A percentile compares a stretch with the other conserved stretches of the same genome.
These are phyloP conservation scores for Lepidium campestre DNA, from an alignment of 441 rosid genomes.

Conservation along the genomic window DNA sequence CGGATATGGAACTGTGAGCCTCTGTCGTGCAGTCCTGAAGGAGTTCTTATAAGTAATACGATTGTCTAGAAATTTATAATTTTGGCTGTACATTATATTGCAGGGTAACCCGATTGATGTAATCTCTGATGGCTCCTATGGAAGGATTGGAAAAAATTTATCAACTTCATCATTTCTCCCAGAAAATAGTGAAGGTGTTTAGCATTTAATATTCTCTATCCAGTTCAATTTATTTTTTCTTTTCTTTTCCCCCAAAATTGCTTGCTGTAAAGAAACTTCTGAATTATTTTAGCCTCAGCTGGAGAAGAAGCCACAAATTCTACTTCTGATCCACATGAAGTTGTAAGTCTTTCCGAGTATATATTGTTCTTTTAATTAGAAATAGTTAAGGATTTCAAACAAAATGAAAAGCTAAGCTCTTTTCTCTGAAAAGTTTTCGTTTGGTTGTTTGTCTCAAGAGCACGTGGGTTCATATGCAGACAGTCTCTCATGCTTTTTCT, in stretches of 20 bases:
- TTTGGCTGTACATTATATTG: constrained; percentile 22
- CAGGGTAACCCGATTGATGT: constrained; percentile 35
- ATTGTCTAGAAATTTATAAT: neutral
- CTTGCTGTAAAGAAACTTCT: constrained; percentile 10
- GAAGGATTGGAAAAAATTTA: constrained; percentile 18
- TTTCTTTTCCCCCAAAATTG: constrained; percentile 4
- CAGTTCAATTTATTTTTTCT: constrained; percentile 1
- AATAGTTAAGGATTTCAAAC: neutral
- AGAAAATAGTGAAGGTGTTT: constrained; percentile 32
- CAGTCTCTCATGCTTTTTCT: neutral
- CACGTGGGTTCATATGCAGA: neutral
- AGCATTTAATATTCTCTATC: neutral
- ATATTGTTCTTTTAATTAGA: neutral
- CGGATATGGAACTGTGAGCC: constrained; percentile 15
- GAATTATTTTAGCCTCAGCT: constrained; percentile 28
- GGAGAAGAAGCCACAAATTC: constrained; percentile 29
- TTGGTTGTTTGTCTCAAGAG: constrained; percentile 1
- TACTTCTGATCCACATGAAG: constrained; percentile 28
- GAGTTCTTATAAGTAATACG: neutral
- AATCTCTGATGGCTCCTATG: constrained; percentile 33
- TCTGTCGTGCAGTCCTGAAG: neutral
- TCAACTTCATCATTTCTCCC: constrained; percentile 25
- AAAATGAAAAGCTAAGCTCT: neutral
- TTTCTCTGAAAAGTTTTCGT: neutral
- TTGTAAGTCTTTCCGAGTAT: constrained; percentile 34